A percentile compares a stretch with the other conserved stretches of the same genome.
phyloP scores from a whole-genome alignment of 495 filamentous ascomycete species.

The Bombardia bombarda region DNA sequence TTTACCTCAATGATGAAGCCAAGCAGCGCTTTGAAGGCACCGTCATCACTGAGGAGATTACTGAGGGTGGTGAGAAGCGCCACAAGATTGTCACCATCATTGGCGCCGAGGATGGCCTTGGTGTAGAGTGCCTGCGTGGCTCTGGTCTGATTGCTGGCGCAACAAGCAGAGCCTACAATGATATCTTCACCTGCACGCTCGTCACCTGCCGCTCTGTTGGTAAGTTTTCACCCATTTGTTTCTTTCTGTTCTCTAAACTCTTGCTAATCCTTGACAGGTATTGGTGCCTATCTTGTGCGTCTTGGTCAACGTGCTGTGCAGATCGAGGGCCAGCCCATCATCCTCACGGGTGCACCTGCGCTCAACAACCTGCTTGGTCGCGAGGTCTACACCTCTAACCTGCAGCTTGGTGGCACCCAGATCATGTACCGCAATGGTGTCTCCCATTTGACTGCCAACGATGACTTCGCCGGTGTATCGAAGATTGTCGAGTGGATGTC shows the following conservation, averaged over 20 bases:
- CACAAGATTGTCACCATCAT: constrained; percentile 93
- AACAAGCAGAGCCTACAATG: constrained; percentile 93
- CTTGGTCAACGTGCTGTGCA: constrained; percentile 97
- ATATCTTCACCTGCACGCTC: constrained; percentile 97
- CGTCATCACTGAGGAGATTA: constrained; percentile 82
- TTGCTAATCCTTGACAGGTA: constrained; percentile 47
- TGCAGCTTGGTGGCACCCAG: constrained; percentile 97
- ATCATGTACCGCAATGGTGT: constrained; percentile 99
- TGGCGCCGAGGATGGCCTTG: constrained; percentile 90
- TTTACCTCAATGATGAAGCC: constrained; percentile 84
- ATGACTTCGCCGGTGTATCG: constrained; percentile 95
- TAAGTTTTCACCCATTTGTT: constrained; percentile 32
- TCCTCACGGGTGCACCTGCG: constrained; percentile 92
- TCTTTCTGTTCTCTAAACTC: not conserved
- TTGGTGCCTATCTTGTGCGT: constrained; percentile 96
- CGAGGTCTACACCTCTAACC: constrained; percentile 97
- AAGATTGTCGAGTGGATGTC: constrained; percentile 98
- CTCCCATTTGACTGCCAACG: constrained; percentile 94
- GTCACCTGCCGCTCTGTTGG: constrained; percentile 95
- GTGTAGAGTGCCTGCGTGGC: constrained; percentile 94
- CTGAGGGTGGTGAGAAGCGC: constrained; percentile 80
- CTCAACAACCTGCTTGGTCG: constrained; percentile 97
- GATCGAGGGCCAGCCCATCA: constrained; percentile 98
- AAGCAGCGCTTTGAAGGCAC: constrained; percentile 84
- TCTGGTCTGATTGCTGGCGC: constrained; percentile 98